Base-by-base conservation (phyloP, 768 basidiomycete species). In the Pilatotrama ljubarskyi region DNA sequence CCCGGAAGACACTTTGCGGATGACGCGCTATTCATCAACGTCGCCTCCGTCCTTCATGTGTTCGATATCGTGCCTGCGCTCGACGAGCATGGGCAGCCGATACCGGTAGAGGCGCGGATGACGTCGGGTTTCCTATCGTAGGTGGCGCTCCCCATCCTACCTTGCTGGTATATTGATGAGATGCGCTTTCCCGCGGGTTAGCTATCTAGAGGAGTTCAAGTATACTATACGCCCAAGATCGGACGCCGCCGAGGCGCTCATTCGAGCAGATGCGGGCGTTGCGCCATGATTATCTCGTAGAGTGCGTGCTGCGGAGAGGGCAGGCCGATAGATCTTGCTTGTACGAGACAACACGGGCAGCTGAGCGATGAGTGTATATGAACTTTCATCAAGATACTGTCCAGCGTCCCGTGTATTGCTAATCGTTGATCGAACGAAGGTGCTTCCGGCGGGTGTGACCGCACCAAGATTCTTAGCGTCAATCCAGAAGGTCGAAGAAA, bases 1-100 rank as follows among this genome's bases (percentile, higher is more conserved):
- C 63, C 66, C 7, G 66, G 66, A 13, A 46, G 60, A 20, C 35
- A 61, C 29, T 62, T 66, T 24, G 63, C 55, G 3, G 32, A 49
- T 5, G 40, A 41, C 5, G 37, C 56, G 17, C 52, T 66, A 8
- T 66, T 63, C 51, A 58, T 66, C 25, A 51, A n/a, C 32, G 25
- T 66, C 11, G 58, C 62, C 3, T 61, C 50, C 10, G 15, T 64
- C 2, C 41, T 66, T 22, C 62, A 62, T 13, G 59, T 60, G 1
- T 66, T 61, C 46, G 52, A 63, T 22, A 58, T 66, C 36, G n/a
- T 37, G 8, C 51, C 54, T 1, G 58, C 58, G 2, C 26, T 60
- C 11, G 59, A 60, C 22, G 51, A 36, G 37, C 22, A 44, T 9
- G 65, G 62, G 2, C 22, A 61, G 7, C 65, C 62, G 2, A 51